Evolutionary conservation across 2,329 filamentous ascomycete genomes (phyloP), one percentile per base, ranked within the genome.

Genomic region (Ophiostoma ulmi): DNA sequence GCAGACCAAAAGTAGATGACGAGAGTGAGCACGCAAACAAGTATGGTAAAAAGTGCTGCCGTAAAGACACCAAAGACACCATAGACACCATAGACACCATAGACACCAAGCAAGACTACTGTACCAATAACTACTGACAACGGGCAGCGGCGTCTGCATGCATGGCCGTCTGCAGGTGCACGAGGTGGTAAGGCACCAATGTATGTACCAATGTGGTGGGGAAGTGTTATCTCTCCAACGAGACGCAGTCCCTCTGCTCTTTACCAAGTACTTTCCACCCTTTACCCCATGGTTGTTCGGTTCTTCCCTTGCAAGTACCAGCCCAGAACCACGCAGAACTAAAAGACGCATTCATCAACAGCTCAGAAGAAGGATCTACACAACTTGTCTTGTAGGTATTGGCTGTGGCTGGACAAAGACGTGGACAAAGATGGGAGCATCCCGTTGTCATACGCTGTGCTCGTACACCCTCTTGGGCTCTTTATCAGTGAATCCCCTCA

Each of bases 111-210:
- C 26, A 61, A 48, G 44, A 55, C n/a, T n/a, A n/a, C n/a, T n/a
- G n/a, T 35, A 63, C 58, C 58, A 63, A 63, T 26, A 63, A 63
- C 52, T 20, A 58, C 3, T 63, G 58, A 36, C 58, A 63, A 35
- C 58, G 58, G 58, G 22, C 58, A 63, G 58, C 58, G 26, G 58
- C 58, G 26, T 35, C 58, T 58, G 52, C 52, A 63, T 63, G 58
- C 58, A 63, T 26, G 58, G 58, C 26, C 14, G 58, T 63, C 58
- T 63, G 58, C 26, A 36, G 26, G n/a, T 31, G 52, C n/a, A 58
- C 3, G 8, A 58, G 52, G 58, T 55, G 52, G 52, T 63, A 35
- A 63, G 58, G 58, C 58, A 63, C 26, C 22, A 63, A 26, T 26
- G 26, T 26, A 26, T 26, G 26, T 26, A 26, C 26, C 26, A 26